Base-by-base conservation (phyloP, 371 early-diverging fungal species). In the Vairimorpha necatrix region DNA sequence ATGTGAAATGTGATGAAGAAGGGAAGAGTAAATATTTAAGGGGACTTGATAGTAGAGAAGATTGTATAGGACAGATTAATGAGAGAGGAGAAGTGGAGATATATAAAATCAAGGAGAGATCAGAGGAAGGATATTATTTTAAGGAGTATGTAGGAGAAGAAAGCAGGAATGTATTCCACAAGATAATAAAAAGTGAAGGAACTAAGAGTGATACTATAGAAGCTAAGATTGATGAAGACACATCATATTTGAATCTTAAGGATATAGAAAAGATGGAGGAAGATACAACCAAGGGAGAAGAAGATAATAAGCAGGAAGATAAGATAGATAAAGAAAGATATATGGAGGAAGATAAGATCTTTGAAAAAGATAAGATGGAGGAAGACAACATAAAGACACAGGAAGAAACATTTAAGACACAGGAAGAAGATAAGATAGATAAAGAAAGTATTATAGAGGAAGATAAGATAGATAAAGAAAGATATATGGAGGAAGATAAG, bases 11-110 rank as follows among this genome's bases (percentile, higher is more conserved):
- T 26, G 36, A 69, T n/a, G 70, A 69, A 39, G 22, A 54, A 22
- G 22, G 36, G 24, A 54, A 54, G 9, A 36, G 39, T 26, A 39
- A 24, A 28, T 69, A 69, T 58, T 28, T 69, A 20, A 33, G 34
- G 24, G 70, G 70, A 56, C 36, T 69, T 20, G 70, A 69, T 42
- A 24, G 58, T 42, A 56, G 22, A 34, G 56, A 39, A 54, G 34
- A 38, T 28, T 22, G 18, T 26, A 46, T 69, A 26, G 20, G 16
- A 14, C 26, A 34, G 11, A 16, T 69, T 69, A 60, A 69, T 69
- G 34, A 34, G 11, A 50, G 58, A 38, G 70, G 70, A 24, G 46
- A 56, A 34, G 9, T 69, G 22, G 58, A n/a, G 54, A 58, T 39
- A 39, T 54, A 54, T 33, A 42, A 18, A 0, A 24, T 26, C n/a